Evolutionary conservation across 1,284 basidiomycete species (phyloP).

Genomic region (Malassezia furfur): DNA sequence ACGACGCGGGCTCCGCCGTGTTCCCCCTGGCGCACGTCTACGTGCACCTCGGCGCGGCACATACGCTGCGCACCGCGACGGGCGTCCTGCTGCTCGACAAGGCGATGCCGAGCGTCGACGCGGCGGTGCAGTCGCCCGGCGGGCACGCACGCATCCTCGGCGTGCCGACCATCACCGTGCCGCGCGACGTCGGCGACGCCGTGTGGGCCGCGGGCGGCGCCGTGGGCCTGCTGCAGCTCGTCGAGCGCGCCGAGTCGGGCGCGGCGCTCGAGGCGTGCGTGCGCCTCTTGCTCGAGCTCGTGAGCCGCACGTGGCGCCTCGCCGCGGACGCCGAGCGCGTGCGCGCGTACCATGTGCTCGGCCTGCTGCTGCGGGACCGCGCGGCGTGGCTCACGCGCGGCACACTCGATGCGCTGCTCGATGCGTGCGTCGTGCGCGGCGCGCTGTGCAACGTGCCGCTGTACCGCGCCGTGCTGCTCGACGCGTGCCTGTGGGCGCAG

Average conservation of each 20-base stretch:
- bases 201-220: slow-evolving; percentile 77
- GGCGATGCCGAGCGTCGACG: slow-evolving; percentile 21
- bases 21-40: slow-evolving; percentile 28
- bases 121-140: slow-evolving; percentile 23
- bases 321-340: slow-evolving; percentile 37
- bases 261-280: slow-evolving; percentile 66
- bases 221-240: slow-evolving; percentile 62
- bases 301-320: slow-evolving; percentile 70
- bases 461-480: slow-evolving; percentile 72
- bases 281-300: slow-evolving; percentile 63
- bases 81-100: slow-evolving; percentile 27
- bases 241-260: slow-evolving; percentile 53
- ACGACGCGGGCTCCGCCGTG: slow-evolving; percentile 22
- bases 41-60: slow-evolving; percentile 30
- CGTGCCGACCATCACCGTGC: slow-evolving; percentile 54
- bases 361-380: slow-evolving; percentile 64
- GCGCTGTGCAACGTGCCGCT: slow-evolving; percentile 70
- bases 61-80: slow-evolving; percentile 12
- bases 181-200: slow-evolving; percentile 62
- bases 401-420: slow-evolving; percentile 66
- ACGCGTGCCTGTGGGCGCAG: slow-evolving; percentile 79
- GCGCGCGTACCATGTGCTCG: slow-evolving; percentile 65
- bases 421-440: slow-evolving; percentile 72
- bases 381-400: slow-evolving; percentile 65
- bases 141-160: slow-evolving; percentile 30